Evolutionary conservation across 1,284 basidiomycete genomes (phyloP).

Genomic region (Leccinum ponderosum): DNA sequence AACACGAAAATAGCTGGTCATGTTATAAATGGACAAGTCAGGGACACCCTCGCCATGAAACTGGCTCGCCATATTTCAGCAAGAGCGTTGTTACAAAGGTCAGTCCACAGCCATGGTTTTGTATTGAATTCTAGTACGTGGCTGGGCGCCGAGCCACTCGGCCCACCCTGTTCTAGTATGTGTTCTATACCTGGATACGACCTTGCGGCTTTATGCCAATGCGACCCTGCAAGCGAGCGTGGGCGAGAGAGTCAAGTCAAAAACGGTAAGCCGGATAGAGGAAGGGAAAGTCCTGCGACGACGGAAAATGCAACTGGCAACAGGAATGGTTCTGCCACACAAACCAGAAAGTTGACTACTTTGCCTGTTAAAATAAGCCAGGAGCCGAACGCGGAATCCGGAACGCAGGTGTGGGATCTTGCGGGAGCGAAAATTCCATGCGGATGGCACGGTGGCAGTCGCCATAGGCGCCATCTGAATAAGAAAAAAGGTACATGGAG

Average conservation of each 20-base stretch:
- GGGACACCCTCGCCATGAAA: slow-evolving; percentile 11
- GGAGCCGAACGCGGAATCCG: background rate
- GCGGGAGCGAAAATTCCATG: slow-evolving; percentile 5
- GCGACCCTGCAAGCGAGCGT: slow-evolving; percentile 10
- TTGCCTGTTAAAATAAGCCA: slow-evolving; percentile 8
- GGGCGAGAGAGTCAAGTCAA: slow-evolving; percentile 10
- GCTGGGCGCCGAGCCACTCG: slow-evolving; percentile 1
- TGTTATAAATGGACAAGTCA: slow-evolving; percentile 10
- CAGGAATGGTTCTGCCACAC: slow-evolving; percentile 15
- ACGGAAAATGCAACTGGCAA: slow-evolving; percentile 22
- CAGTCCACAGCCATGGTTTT: slow-evolving; percentile 5
- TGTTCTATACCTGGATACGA: slow-evolving; percentile 15
- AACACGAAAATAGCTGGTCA: slow-evolving; percentile 11
- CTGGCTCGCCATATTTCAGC: background rate
- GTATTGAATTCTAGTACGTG: slow-evolving; percentile 2
- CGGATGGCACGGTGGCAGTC: background rate
- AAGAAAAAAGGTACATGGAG: slow-evolving; percentile 4
- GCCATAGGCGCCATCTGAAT: background rate
- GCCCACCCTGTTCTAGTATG: slow-evolving; percentile 8
- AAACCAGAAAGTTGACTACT: slow-evolving; percentile 3
- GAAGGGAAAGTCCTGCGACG: slow-evolving; percentile 4
- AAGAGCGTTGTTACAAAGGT: background rate
- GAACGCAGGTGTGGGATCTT: slow-evolving; percentile 9
- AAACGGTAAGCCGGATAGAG: slow-evolving; percentile 17
- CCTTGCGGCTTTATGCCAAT: slow-evolving; percentile 19